phyloP scores from a whole-genome alignment of 1,284 basidiomycete genomes.

The Austroboletus novae-zelandiae region DNA sequence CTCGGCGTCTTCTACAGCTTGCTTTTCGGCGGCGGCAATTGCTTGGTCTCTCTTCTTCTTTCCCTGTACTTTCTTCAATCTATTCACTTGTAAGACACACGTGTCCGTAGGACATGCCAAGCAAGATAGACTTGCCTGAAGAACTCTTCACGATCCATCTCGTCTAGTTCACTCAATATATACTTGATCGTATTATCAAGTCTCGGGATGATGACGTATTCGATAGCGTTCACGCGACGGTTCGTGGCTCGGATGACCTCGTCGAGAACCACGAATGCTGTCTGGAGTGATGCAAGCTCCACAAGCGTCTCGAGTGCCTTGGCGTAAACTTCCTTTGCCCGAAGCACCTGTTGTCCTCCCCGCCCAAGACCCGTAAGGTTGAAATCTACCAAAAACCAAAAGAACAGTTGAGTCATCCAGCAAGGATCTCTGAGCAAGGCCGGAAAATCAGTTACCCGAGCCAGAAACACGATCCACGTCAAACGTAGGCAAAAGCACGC shows the following conservation, averaged over 20 bases:
- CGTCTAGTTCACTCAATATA: slow-evolving; percentile 92
- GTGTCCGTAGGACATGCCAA: not conserved
- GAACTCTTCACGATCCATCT: slow-evolving; percentile 98
- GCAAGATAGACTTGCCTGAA: slow-evolving; percentile 60
- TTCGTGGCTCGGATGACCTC: slow-evolving; percentile 99
- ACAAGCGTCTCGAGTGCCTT: slow-evolving; percentile 97
- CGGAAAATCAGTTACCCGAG: slow-evolving; percentile 51
- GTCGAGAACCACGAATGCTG: slow-evolving; percentile 97
- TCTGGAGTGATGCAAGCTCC: slow-evolving; percentile 95
- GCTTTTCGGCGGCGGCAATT: slow-evolving; percentile 25
- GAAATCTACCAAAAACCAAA: slow-evolving; percentile 65
- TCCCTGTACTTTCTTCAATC: slow-evolving; percentile 93
- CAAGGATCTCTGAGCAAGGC: too few species aligned
- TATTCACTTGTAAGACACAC: slow-evolving; percentile 29
- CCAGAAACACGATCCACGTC: slow-evolving; percentile 84
- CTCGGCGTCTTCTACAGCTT: slow-evolving; percentile 15
- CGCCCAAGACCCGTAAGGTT: slow-evolving; percentile 97
- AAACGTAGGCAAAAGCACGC: slow-evolving; percentile 95
- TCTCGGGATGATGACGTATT: slow-evolving; percentile 95
- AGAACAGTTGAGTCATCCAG: not conserved
- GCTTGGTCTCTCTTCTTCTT: slow-evolving; percentile 82
- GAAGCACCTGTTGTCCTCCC: slow-evolving; percentile 95
- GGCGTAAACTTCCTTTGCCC: slow-evolving; percentile 92
- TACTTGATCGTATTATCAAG: slow-evolving; percentile 98
- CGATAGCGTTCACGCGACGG: slow-evolving; percentile 97